Conservation (phyloP, 495 filamentous ascomycete genomes). For the Aspergillus homomorphus region DNA sequence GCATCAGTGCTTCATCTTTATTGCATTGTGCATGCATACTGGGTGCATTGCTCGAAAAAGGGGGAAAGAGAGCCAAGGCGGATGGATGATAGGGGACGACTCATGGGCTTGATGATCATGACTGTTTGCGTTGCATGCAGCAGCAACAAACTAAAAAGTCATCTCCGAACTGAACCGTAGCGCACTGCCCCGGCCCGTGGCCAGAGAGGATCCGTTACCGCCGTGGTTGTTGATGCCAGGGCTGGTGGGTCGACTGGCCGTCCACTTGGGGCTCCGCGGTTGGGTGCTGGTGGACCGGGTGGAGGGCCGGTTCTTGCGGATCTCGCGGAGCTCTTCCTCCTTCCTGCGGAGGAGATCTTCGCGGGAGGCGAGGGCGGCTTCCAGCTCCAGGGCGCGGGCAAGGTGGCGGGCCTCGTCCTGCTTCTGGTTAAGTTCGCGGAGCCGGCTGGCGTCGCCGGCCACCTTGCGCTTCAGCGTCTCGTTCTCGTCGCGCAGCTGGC, state of each 20-base stretch:
- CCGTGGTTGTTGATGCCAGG: slow-evolving; percentile 40
- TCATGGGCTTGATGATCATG: no score
- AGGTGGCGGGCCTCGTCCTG: slow-evolving; percentile 37
- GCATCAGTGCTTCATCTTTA: no score
- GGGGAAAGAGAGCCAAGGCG: neutral
- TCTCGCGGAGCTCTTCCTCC: slow-evolving; percentile 60
- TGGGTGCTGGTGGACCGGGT: slow-evolving; percentile 47
- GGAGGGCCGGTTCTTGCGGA: slow-evolving; percentile 47
- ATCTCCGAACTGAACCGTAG: slow-evolving; percentile 44
- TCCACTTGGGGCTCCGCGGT: slow-evolving; percentile 45
- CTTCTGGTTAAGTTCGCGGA: slow-evolving; percentile 51
- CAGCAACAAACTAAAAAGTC: slow-evolving; percentile 19
- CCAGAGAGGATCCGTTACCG: slow-evolving; percentile 19
- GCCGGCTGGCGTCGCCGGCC: slow-evolving; percentile 44
- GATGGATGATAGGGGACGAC: no score
- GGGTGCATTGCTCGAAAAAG: neutral
- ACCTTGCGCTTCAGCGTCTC: slow-evolving; percentile 49
- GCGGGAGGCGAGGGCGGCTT: slow-evolving; percentile 34
- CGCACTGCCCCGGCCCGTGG: slow-evolving; percentile 32
- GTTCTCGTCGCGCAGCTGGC: slow-evolving; percentile 45
- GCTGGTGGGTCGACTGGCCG: slow-evolving; percentile 43
- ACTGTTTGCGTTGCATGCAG: neutral
- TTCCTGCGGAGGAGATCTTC: slow-evolving; percentile 54
- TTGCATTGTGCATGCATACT: neutral
- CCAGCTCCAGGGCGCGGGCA: slow-evolving; percentile 48